phyloP scores from a whole-genome alignment of 2,329 filamentous ascomycete species.

The Pseudogymnoascus verrucosus region DNA sequence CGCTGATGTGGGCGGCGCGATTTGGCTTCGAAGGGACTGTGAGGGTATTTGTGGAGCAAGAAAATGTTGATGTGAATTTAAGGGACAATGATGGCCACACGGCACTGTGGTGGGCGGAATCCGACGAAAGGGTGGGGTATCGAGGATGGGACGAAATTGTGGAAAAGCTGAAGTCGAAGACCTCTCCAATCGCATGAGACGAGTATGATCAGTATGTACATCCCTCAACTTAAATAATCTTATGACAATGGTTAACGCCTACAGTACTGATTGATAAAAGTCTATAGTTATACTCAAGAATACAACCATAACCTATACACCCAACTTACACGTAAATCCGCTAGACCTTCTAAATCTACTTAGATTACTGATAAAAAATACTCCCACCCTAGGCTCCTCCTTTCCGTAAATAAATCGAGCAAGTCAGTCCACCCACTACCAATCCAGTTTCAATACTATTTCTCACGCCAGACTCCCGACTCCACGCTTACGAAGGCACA shows the following conservation, averaged over 20 bases:
- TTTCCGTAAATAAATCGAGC: too few relatives aligned
- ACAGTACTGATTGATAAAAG: not conserved
- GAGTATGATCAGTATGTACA: not conserved
- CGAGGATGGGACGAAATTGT: not conserved
- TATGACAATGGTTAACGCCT: not conserved
- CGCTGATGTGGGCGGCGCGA: not conserved
- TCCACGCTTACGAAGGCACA: too few relatives aligned
- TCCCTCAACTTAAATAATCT: not conserved
- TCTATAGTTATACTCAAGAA: not conserved
- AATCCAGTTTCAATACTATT: too few relatives aligned
- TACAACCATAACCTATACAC: not conserved
- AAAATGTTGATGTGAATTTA: conserved; percentile 3
- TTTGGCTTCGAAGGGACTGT: not conserved
- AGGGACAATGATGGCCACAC: not conserved
- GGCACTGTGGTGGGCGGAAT: not conserved
- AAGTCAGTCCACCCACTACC: too few relatives aligned
- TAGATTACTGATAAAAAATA: too few relatives aligned
- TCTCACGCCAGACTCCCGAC: too few relatives aligned
- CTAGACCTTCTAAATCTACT: too few relatives aligned
- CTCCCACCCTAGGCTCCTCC: too few relatives aligned
- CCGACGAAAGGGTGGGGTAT: too few relatives aligned
- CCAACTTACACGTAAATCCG: too few relatives aligned
- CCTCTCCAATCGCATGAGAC: not conserved
- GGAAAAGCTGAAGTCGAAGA: not conserved
- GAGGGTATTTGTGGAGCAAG: not conserved